Percentiles rank a stretch among this genome's conserved stretches.
Evolutionary conservation across 495 filamentous ascomycete species (phyloP).

Genomic region (Daldinia bambusicola): DNA sequence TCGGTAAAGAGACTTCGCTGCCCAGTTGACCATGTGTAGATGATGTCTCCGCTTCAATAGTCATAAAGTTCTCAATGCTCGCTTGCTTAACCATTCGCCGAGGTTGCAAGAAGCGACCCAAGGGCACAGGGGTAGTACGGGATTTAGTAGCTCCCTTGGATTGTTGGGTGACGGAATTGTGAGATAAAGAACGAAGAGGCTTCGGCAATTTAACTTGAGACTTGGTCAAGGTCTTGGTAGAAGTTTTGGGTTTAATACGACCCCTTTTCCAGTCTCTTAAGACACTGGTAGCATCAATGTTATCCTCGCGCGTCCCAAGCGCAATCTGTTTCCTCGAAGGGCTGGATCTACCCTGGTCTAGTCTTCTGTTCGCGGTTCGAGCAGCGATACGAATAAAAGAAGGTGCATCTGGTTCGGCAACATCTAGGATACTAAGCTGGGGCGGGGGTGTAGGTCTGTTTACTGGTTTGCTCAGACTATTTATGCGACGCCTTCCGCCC

Average conservation of each 20-base stretch:
- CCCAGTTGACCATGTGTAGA: conserved; percentile 16
- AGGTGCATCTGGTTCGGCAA: conserved; percentile 67
- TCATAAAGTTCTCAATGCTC: conserved; percentile 50
- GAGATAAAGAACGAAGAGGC: conserved; percentile 49
- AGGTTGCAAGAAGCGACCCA: conserved; percentile 34
- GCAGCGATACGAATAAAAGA: conserved; percentile 82
- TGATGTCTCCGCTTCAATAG: conserved; percentile 20
- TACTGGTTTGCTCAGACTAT: conserved; percentile 17
- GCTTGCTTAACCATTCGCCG: conserved; percentile 48
- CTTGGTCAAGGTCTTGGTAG: conserved; percentile 3
- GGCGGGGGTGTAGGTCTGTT: conserved; percentile 45
- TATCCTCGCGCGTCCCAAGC: conserved; percentile 76
- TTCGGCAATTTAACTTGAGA: conserved; percentile 31
- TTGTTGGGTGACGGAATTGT: conserved; percentile 40
- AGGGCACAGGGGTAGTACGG: conserved; percentile 21
- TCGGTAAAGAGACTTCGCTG: conserved; percentile 24
- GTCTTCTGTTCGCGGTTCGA: conserved; percentile 70
- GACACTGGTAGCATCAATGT: conserved; percentile 73
- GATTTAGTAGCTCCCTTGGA: conserved; percentile 27
- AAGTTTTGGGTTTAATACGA: conserved; percentile 62
- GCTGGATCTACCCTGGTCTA: conserved; percentile 74
- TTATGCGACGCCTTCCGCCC: conserved; percentile 14
- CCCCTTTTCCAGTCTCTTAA: conserved; percentile 82
- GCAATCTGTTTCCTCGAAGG: conserved; percentile 79
- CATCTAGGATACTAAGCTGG: conserved; percentile 76